Evolutionary conservation across 2,329 filamentous ascomycete species (phyloP).

Genomic region (Clonostachys solani): DNA sequence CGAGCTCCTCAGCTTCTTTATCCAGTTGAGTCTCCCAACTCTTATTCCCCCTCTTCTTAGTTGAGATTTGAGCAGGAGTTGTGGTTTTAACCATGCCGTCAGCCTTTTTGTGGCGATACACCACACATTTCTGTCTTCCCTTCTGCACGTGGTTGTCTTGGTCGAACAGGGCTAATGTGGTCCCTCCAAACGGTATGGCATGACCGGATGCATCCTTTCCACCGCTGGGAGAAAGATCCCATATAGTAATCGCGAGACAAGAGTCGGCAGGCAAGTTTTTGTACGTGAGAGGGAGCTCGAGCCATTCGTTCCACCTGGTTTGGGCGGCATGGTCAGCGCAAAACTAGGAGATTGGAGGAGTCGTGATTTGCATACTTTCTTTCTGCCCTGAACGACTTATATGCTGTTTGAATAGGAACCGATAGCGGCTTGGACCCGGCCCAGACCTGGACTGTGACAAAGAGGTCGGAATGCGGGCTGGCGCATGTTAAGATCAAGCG

Average conservation of each 20-base stretch:
- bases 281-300: conserved; percentile 81
- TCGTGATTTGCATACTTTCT: conserved; percentile 39
- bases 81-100: conserved; percentile 79
- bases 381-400: conserved; percentile 81
- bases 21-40: conserved; percentile 44
- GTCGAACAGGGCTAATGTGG: conserved; percentile 89
- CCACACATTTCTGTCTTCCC: conserved; percentile 83
- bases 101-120: conserved; percentile 78
- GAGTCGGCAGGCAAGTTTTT: conserved; percentile 77
- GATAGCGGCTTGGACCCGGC: conserved; percentile 93
- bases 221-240: conserved; percentile 85
- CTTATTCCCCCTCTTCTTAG: conserved; percentile 27
- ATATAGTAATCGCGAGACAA: conserved; percentile 86
- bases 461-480: conserved; percentile 81
- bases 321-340: background rate
- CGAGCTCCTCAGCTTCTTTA: conserved; percentile 77
- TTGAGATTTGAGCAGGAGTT: conserved; percentile 65
- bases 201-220: conserved; percentile 67
- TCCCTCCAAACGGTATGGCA: conserved; percentile 88
- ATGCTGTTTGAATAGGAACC: conserved; percentile 86
- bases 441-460: conserved; percentile 90
- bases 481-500: background rate
- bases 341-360: background rate
- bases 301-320: conserved; percentile 89
- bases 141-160: conserved; percentile 87